Evolutionary conservation across 2,329 filamentous ascomycete species (phyloP), one percentile per base, ranked within the genome.

Genomic region (Daldinia sp.): DNA sequence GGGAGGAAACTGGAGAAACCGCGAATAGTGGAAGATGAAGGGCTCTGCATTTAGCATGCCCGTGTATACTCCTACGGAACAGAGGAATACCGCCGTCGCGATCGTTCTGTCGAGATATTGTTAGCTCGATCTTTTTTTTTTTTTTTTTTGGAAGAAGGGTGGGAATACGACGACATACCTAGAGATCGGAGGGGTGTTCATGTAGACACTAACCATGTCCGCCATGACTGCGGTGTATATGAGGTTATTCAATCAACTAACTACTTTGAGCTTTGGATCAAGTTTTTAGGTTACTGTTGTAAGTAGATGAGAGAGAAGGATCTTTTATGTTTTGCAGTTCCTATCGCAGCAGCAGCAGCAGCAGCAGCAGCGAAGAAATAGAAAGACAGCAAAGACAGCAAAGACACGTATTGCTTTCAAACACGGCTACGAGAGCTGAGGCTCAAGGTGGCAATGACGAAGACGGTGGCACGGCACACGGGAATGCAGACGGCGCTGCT

Each of bases 31-130:
- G 75, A 88, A 91, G 61, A 86, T 72, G 64, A 90, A 78, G 73
- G 82, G 81, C 50, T 75, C 73, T 9, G 77, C 74, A 55, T 77
- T 79, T 55, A 92, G 64, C 37, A 92, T 71, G 37, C 83, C 79
- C 32, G 85, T 80, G 75, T 90, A 83, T 57, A 87, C 83, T 34
- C 85, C 77, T 41, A 87, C 78, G 27, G 90, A 93, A 63, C 87
- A 81, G 35, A 83, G 75, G 67, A 92, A 83, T 53, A 89, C 84
- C 51, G 84, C 81, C 57, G 87, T 86, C 71, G 89, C 87, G 65
- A 93, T 79, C 58, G 88, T 91, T 80, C 91, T 93, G 77, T 56
- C 1, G 13, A 63, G 4, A 19, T 9, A 21, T 3, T 5, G 41
- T 74, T 60, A 72, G 71, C 47, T 35, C 10, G 11, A 15, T 32